Conservation (phyloP, 2,329 filamentous ascomycete genomes). For the Zymoseptoria brevis region DNA sequence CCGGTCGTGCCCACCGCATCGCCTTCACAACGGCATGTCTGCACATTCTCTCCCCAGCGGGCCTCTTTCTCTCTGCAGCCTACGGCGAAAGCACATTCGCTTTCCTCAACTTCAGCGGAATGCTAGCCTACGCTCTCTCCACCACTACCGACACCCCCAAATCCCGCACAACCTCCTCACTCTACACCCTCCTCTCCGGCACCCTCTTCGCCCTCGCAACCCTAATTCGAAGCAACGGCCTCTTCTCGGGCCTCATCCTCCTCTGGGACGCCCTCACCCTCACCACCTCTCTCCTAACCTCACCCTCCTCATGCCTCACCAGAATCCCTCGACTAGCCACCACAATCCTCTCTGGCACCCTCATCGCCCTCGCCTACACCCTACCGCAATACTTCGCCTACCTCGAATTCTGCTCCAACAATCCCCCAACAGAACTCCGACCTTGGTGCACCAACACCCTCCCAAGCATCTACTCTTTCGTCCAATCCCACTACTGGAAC, state of each 20-base stretch:
- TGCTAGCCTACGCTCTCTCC: constrained; percentile 57
- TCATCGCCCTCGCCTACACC: constrained; percentile 59
- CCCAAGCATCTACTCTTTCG: constrained; percentile 86
- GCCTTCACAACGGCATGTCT: constrained; percentile 63
- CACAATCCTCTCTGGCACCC: constrained; percentile 57
- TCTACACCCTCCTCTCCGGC: constrained; percentile 23
- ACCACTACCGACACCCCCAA: constrained; percentile 1
- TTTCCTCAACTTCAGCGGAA: constrained; percentile 65
- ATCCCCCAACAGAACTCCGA: constrained; percentile 28
- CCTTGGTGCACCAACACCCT: constrained; percentile 68
- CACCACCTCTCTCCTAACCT: constrained; percentile 35
- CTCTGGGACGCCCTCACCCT: constrained; percentile 50
- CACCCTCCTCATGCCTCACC: not conserved
- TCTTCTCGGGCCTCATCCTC: constrained; percentile 73
- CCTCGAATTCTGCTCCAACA: constrained; percentile 53
- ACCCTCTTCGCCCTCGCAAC: constrained; percentile 60
- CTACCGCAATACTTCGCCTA: constrained; percentile 72
- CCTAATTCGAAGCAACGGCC: constrained; percentile 73
- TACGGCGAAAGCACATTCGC: constrained; percentile 78
- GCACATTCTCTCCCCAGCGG: constrained; percentile 79
- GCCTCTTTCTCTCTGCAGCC: constrained; percentile 79
- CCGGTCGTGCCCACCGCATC: constrained; percentile 26
- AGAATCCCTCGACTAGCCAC: not conserved
- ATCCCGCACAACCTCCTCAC: constrained; percentile 19
- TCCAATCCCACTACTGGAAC: constrained; percentile 87